Base-by-base conservation (phyloP, 2,329 filamentous ascomycete genomes). In the Anthostomella pinea region DNA sequence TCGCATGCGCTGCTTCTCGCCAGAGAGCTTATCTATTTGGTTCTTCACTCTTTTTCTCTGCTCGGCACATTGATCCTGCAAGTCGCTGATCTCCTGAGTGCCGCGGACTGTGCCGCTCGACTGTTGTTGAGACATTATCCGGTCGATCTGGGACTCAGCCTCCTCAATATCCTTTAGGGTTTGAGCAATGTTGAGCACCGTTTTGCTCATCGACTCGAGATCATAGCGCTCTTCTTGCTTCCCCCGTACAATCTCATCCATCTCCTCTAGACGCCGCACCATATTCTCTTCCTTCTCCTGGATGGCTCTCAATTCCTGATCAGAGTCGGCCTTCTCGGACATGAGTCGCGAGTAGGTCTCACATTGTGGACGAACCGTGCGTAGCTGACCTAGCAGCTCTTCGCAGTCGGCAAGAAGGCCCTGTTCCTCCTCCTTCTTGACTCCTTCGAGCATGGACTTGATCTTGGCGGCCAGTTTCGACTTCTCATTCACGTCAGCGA, bases 11-110 rank as follows among this genome's bases (percentile, higher is more conserved):
- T 95, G 86, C 48, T 78, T 81, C 21, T 93, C 87, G 9, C 65
- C 67, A 1, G 73, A 77, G 20, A 94, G 64, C 51, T 85, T 85
- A 6, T 74, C 64, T 9, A 91, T 72, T 27, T 70, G 75, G 26
- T 70, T 70, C 56, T 86, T 88, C 18, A 81, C 65, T 15, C 66
- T 65, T 36, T 83, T 78, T 48, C 81, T 73, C 55, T 86, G 79
- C 42, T 89, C 86, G 14, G 75, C 76, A 38, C 83, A 73, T 13
- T 68, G 65, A 30, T 79, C 79, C 43, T 89, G 78, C 30, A 89
- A 78, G 35, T 86, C 81, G 51, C 93, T 85, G 35, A 97, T 89
- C 48, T 93, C 86, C 35, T 95, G 86, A 6, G 88, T 75, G 19
- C 85, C 86, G 44, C 87, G 79, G 10, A 78, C 75, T 8, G 73